A percentile compares a stretch with the other conserved stretches of the same genome.
phyloP scores from a whole-genome alignment of 306 rosid species.

The Cucumis melo region DNA sequence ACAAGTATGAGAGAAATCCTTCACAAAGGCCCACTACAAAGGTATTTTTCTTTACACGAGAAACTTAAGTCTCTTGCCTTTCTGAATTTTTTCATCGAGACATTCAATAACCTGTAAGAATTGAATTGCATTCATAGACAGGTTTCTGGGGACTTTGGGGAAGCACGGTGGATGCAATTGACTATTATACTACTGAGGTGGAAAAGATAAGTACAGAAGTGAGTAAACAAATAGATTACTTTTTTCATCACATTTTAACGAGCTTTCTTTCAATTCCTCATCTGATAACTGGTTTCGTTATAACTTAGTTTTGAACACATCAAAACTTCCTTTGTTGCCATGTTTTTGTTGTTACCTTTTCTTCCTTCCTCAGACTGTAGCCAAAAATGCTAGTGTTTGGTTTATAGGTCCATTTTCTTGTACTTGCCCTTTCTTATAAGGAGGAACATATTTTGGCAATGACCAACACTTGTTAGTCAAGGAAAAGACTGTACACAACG shows the following conservation, averaged over 20 bases:
- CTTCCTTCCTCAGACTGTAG: not conserved
- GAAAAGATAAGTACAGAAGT: slow-evolving; percentile 37
- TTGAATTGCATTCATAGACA: slow-evolving; percentile 48
- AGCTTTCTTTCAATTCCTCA: not conserved
- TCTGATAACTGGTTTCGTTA: not conserved
- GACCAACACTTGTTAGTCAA: not conserved
- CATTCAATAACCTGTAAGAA: slow-evolving; percentile 22
- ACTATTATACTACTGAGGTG: slow-evolving; percentile 32
- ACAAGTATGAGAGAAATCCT: slow-evolving; percentile 56
- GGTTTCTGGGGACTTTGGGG: slow-evolving; percentile 63
- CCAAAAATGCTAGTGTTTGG: not conserved
- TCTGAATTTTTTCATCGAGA: slow-evolving; percentile 8
- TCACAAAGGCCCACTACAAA: slow-evolving; percentile 46
- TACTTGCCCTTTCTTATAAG: not conserved
- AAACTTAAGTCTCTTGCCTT: not conserved
- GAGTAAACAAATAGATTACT: slow-evolving; percentile 23
- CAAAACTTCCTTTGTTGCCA: not conserved
- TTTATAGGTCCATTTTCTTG: not conserved
- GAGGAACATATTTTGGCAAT: not conserved
- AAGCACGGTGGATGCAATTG: slow-evolving; percentile 53
- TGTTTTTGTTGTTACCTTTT: not conserved
- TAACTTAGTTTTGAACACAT: not conserved
- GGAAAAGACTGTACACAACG: not conserved
- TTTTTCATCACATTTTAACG: not conserved
- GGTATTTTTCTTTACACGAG: slow-evolving; percentile 42